phyloP scores from a whole-genome alignment of 208 protist species.

The Blastocrithidia nonstop region DNA sequence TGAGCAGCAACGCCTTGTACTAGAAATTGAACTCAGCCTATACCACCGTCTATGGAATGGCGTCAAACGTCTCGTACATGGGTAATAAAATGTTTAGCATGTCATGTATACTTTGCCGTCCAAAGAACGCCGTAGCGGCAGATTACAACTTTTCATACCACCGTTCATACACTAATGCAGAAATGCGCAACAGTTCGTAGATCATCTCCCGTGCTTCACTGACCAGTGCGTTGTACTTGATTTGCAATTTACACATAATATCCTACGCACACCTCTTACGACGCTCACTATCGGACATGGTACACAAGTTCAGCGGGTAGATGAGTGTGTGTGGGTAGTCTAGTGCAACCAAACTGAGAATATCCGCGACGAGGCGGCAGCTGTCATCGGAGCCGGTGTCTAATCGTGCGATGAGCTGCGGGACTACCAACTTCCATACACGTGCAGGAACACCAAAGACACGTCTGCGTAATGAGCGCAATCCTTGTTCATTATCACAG shows the following conservation, averaged over 20 bases:
- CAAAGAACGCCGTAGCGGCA: slow-evolving; percentile 90
- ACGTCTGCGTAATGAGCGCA: slow-evolving; percentile 76
- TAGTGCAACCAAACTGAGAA: slow-evolving; percentile 88
- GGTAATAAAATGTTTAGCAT: slow-evolving; percentile 83
- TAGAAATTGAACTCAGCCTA: slow-evolving; percentile 90
- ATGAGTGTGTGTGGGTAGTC: slow-evolving; percentile 97
- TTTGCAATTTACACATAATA: slow-evolving; percentile 58
- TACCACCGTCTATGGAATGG: slow-evolving; percentile 80
- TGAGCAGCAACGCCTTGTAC: slow-evolving; percentile 34
- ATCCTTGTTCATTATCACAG: slow-evolving; percentile 45
- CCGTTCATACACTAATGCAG: slow-evolving; percentile 91
- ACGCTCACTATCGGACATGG: slow-evolving; percentile 64
- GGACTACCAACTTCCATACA: slow-evolving; percentile 98
- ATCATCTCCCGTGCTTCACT: slow-evolving; percentile 90
- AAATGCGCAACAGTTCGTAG: slow-evolving; percentile 94
- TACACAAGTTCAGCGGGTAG: slow-evolving; percentile 97
- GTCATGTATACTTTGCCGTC: slow-evolving; percentile 68
- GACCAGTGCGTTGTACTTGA: slow-evolving; percentile 50
- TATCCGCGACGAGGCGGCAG: slow-evolving; percentile 84
- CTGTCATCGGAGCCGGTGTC: slow-evolving; percentile 86
- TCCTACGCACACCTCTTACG: slow-evolving; percentile 50
- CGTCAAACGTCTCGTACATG: slow-evolving; percentile 91
- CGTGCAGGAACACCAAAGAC: slow-evolving; percentile 89
- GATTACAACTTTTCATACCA: slow-evolving; percentile 92
- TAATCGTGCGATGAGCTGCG: slow-evolving; percentile 96